Percentiles rank a stretch among this genome's conserved stretches.
These are phyloP conservation scores for Suillus placidus DNA, from an alignment of 768 basidiomycete genomes.

Conservation along the genomic window DNA sequence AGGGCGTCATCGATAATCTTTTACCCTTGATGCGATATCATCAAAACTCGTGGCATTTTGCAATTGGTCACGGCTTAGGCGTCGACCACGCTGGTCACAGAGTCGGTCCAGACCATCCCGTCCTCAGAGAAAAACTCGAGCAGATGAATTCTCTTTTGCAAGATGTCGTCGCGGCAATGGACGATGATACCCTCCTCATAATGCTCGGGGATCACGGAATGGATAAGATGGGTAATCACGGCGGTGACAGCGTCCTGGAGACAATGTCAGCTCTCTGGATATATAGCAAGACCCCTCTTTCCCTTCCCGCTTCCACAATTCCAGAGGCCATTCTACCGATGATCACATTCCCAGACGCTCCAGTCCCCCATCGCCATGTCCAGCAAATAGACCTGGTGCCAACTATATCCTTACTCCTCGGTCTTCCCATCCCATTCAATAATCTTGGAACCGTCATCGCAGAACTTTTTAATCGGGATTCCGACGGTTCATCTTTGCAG, in stretches of 20 bases:
- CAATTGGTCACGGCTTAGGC: slow-evolving; percentile 92
- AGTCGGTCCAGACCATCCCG: slow-evolving; percentile 85
- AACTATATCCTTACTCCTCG: slow-evolving; percentile 84
- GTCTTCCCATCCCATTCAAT: slow-evolving; percentile 93
- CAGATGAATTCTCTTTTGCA: slow-evolving; percentile 86
- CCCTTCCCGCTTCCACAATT: slow-evolving; percentile 35
- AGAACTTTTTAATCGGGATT: slow-evolving; percentile 73
- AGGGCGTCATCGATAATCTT: slow-evolving; percentile 83
- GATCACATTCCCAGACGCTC: slow-evolving; percentile 61
- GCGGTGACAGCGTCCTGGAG: slow-evolving; percentile 86
- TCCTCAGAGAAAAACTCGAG: slow-evolving; percentile 80
- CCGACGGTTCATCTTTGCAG: slow-evolving; percentile 42
- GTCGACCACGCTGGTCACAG: slow-evolving; percentile 97
- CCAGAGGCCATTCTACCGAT: slow-evolving; percentile 57
- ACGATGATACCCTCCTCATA: slow-evolving; percentile 89
- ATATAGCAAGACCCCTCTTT: slow-evolving; percentile 77
- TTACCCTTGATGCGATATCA: slow-evolving; percentile 70
- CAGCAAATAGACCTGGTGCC: slow-evolving; percentile 96
- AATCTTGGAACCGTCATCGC: slow-evolving; percentile 92
- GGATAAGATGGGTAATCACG: slow-evolving; percentile 94
- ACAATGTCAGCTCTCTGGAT: slow-evolving; percentile 89
- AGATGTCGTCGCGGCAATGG: slow-evolving; percentile 70
- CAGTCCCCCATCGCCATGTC: slow-evolving; percentile 58
- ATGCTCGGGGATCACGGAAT: slow-evolving; percentile 97
- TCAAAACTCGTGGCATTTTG: slow-evolving; percentile 69